phyloP scores from a whole-genome alignment of 495 filamentous ascomycete species.

The Corynascus novoguineensis region DNA sequence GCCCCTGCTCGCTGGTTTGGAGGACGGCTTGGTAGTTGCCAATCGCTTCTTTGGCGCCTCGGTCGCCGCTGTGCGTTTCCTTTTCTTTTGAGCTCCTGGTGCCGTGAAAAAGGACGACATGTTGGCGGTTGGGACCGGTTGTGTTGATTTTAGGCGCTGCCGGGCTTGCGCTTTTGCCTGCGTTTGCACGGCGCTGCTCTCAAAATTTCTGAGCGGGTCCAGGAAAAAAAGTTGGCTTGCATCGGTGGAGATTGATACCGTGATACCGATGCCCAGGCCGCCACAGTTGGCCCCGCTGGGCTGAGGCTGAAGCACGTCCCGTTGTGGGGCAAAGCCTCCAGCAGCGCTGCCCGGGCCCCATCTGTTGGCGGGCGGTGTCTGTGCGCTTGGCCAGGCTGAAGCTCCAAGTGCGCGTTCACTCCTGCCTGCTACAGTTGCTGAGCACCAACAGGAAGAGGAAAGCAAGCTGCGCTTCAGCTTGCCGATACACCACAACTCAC shows the following conservation, averaged over 20 bases:
- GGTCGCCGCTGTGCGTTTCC: constrained; percentile 52
- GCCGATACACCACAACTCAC: constrained; percentile 1
- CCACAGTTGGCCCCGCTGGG: constrained; percentile 9
- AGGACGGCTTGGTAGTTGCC: constrained; percentile 31
- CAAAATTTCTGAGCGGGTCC: constrained; percentile 25
- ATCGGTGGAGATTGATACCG: constrained; percentile 25
- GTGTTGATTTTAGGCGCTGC: constrained; percentile 9
- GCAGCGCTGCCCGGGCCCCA: constrained; percentile 9
- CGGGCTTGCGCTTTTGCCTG: constrained; percentile 13
- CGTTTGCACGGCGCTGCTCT: constrained; percentile 10
- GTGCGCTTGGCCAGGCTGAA: constrained; percentile 13
- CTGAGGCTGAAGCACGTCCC: background rate
- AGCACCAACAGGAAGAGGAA: background rate
- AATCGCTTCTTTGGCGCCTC: constrained; percentile 44
- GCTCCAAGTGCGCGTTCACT: constrained; percentile 16
- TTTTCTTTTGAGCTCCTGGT: constrained; percentile 71
- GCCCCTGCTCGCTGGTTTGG: constrained; percentile 44
- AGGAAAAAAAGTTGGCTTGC: constrained; percentile 23
- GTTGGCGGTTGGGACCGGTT: constrained; percentile 19
- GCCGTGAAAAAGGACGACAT: constrained; percentile 89
- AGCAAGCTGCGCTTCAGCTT: constrained; percentile 22
- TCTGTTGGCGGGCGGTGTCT: constrained; percentile 1
- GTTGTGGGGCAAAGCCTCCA: background rate
- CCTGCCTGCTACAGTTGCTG: constrained; percentile 6
- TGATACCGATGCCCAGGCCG: constrained; percentile 13